A percentile compares a stretch with the other conserved stretches of the same genome.
Conservation (phyloP, 228 moss, liverwort and hornwort genomes). For the Sphagnum fallax region DNA sequence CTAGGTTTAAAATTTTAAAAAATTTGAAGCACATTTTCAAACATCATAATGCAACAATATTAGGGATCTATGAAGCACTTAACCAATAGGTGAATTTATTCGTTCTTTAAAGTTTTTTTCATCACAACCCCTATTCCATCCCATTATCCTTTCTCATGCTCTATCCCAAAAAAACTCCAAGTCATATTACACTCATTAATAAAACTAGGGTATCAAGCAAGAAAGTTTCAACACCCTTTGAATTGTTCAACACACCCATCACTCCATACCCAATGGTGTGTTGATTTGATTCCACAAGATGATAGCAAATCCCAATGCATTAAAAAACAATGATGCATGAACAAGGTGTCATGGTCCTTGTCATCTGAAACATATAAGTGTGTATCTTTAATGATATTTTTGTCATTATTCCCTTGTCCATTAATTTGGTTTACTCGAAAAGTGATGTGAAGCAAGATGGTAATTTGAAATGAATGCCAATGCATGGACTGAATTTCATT, state of each 20-base stretch:
- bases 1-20: too few relatives aligned
- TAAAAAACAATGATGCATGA: background rate
- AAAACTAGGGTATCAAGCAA: background rate
- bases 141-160: slow-evolving; percentile 3
- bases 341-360: background rate
- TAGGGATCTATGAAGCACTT: background rate
- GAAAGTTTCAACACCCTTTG: background rate
- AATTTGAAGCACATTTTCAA: too few relatives aligned
- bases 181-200: background rate
- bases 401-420: background rate
- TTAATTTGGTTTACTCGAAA: too few relatives aligned
- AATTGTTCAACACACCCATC: slow-evolving; percentile 1
- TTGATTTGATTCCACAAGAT: background rate
- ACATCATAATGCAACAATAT: too few relatives aligned
- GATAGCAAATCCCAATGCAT: background rate
- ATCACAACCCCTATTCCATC: background rate
- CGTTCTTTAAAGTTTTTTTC: background rate
- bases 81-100: background rate
- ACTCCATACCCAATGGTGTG: slow-evolving; percentile 2
- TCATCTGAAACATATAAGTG: background rate
- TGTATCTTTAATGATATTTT: background rate
- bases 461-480: too few relatives aligned
- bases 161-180: background rate
- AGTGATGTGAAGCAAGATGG: too few relatives aligned
- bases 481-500: too few relatives aligned